These are phyloP conservation scores for Yamadazyma insecticola DNA, from an alignment of 805 yeast species.

Conservation along the genomic window DNA sequence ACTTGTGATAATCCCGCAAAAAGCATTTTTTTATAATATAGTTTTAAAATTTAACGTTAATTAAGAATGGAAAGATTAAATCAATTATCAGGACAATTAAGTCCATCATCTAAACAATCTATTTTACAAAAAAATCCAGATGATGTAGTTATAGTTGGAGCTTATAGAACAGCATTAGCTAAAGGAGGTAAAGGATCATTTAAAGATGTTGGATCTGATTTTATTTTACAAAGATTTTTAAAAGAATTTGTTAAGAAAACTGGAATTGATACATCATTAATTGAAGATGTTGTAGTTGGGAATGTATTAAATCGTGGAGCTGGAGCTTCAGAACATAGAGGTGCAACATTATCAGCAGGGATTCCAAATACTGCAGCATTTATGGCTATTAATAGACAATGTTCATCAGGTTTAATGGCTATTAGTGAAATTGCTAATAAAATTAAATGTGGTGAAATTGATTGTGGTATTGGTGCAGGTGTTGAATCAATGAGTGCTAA, in stretches of 20 bases:
- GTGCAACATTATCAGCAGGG: constrained; percentile 88
- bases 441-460: constrained; percentile 83
- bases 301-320: constrained; percentile 91
- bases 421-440: constrained; percentile 86
- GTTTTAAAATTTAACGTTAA: too few species aligned
- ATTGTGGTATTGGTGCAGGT: constrained; percentile 87
- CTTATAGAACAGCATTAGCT: constrained; percentile 86
- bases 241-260: constrained; percentile 54
- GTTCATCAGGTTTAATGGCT: constrained; percentile 92
- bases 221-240: constrained; percentile 62
- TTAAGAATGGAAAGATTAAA: constrained; percentile 40
- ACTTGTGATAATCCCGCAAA: too few species aligned
- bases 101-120: constrained; percentile 37
- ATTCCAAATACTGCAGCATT: constrained; percentile 78
- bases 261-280: constrained; percentile 43
- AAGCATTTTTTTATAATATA: too few species aligned
- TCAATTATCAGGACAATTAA: constrained; percentile 42
- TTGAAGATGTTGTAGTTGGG: constrained; percentile 87
- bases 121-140: constrained; percentile 61
- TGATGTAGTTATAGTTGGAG: constrained; percentile 87
- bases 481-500: constrained; percentile 91
- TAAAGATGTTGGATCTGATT: constrained; percentile 80
- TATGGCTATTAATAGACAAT: constrained; percentile 85
- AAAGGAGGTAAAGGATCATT: constrained; percentile 85
- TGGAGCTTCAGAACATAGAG: constrained; percentile 92